These are phyloP conservation scores for Globisporangium camurandrum DNA, from an alignment of 352 stramenopile species.

Conservation along the genomic window DNA sequence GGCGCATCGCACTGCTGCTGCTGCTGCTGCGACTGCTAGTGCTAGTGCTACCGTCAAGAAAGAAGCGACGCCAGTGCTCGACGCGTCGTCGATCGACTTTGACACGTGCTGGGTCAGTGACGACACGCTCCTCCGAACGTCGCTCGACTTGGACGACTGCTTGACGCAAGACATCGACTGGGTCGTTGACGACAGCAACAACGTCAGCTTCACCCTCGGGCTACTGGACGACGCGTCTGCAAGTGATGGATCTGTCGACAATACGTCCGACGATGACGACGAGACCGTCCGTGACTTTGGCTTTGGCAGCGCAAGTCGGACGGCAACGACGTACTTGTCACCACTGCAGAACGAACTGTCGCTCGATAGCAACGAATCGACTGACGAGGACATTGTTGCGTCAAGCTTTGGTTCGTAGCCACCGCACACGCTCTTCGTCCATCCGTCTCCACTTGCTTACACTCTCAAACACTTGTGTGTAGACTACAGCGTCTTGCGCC, in stretches of 20 bases:
- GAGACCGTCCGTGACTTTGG: slow-evolving; percentile 58
- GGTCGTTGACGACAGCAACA: slow-evolving; percentile 64
- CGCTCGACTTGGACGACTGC: slow-evolving; percentile 70
- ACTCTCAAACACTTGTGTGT: slow-evolving; percentile 13
- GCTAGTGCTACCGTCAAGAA: slow-evolving; percentile 33
- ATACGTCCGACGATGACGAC: slow-evolving; percentile 24
- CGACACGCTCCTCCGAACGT: slow-evolving; percentile 62
- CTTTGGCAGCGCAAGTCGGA: too few species aligned
- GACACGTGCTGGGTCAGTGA: slow-evolving; percentile 70
- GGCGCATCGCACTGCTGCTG: slow-evolving; percentile 18
- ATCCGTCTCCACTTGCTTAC: slow-evolving; percentile 19
- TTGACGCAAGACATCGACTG: slow-evolving; percentile 82
- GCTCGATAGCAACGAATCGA: slow-evolving; percentile 12
- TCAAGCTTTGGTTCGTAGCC: slow-evolving; percentile 66
- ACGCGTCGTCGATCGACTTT: slow-evolving; percentile 27
- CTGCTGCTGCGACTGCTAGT: too few species aligned
- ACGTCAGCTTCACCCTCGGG: slow-evolving; percentile 56
- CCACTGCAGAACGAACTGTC: slow-evolving; percentile 29
- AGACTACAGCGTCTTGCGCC: slow-evolving; percentile 41
- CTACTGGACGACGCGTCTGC: too few species aligned
- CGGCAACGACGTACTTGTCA: slow-evolving; percentile 38
- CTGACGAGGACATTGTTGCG: slow-evolving; percentile 49
- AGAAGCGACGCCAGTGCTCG: slow-evolving; percentile 9
- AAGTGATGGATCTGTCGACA: too few species aligned
- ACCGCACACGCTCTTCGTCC: slow-evolving; percentile 21